Evolutionary conservation across 495 filamentous ascomycete species (phyloP).

Genomic region (Podospora fimiseda): DNA sequence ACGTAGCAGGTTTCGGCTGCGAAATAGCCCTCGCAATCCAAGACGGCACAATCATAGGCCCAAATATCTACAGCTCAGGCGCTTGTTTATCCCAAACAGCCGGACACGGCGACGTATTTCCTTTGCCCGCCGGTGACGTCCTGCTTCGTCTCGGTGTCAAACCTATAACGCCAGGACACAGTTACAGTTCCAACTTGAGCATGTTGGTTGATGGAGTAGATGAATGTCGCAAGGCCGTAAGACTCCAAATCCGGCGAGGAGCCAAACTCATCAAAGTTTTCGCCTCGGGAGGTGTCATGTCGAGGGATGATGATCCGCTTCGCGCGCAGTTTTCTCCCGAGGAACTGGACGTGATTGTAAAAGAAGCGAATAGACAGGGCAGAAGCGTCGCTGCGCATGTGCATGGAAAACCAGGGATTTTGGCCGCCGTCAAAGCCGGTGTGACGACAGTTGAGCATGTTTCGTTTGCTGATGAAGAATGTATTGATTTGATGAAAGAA

Average conservation of each 20-base stretch:
- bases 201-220: slow-evolving; percentile 42
- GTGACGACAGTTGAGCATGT: slow-evolving; percentile 45
- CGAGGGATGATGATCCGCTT: slow-evolving; percentile 39
- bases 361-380: slow-evolving; percentile 40
- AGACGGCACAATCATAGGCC: slow-evolving; percentile 42
- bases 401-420: slow-evolving; percentile 46
- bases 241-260: slow-evolving; percentile 43
- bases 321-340: slow-evolving; percentile 45
- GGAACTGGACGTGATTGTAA: slow-evolving; percentile 44
- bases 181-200: slow-evolving; percentile 18
- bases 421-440: slow-evolving; percentile 42
- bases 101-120: slow-evolving; percentile 43
- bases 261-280: slow-evolving; percentile 47
- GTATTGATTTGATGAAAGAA: slow-evolving; percentile 40
- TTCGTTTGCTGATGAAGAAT: slow-evolving; percentile 40
- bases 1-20: slow-evolving; percentile 40
- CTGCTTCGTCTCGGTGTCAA: slow-evolving; percentile 25
- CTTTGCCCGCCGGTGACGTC: slow-evolving; percentile 29
- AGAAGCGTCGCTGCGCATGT: slow-evolving; percentile 45
- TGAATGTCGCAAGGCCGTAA: slow-evolving; percentile 41
- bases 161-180: slow-evolving; percentile 18
- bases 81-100: slow-evolving; percentile 40
- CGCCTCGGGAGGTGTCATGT: slow-evolving; percentile 43
- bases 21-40: slow-evolving; percentile 39
- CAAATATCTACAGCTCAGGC: slow-evolving; percentile 41